Percentiles rank a stretch among this genome's conserved stretches.
Conservation (phyloP, 805 yeast genomes). For the Candida chauliodis region DNA sequence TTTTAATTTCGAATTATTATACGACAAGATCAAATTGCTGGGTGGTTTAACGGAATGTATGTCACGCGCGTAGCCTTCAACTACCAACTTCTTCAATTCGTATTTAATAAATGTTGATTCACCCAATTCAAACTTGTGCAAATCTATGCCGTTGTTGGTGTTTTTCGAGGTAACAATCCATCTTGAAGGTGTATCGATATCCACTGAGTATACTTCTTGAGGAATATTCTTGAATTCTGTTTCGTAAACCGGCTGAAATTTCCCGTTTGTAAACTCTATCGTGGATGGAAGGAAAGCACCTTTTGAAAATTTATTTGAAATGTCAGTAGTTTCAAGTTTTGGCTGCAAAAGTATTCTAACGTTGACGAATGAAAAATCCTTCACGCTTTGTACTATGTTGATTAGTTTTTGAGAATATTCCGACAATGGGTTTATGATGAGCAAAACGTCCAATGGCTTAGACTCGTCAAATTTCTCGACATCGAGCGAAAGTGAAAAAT, state of each 20-base stretch:
- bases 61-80: conserved; percentile 70
- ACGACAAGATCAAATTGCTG: conserved; percentile 48
- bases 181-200: conserved; percentile 56
- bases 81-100: conserved; percentile 49
- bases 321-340: conserved; percentile 32
- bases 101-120: conserved; percentile 37
- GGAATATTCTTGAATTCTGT: conserved; percentile 49
- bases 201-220: conserved; percentile 44
- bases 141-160: conserved; percentile 42
- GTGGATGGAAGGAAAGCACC: conserved; percentile 29
- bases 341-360: conserved; percentile 61
- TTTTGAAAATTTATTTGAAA: conserved; percentile 58
- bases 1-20: conserved; percentile 15
- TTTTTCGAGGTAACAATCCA: conserved; percentile 63
- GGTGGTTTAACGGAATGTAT: conserved; percentile 37
- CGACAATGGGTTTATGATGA: conserved; percentile 69
- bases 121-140: conserved; percentile 54
- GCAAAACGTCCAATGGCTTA: conserved; percentile 49
- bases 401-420: conserved; percentile 65
- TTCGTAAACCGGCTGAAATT: conserved; percentile 17
- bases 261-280: conserved; percentile 19
- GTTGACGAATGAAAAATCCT: conserved; percentile 47
- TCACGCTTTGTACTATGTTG: conserved; percentile 40
- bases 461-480: conserved; percentile 16
- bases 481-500: conserved; percentile 23